Conservation (phyloP, 2,329 filamentous ascomycete species). For the Monilinia polystroma region DNA sequence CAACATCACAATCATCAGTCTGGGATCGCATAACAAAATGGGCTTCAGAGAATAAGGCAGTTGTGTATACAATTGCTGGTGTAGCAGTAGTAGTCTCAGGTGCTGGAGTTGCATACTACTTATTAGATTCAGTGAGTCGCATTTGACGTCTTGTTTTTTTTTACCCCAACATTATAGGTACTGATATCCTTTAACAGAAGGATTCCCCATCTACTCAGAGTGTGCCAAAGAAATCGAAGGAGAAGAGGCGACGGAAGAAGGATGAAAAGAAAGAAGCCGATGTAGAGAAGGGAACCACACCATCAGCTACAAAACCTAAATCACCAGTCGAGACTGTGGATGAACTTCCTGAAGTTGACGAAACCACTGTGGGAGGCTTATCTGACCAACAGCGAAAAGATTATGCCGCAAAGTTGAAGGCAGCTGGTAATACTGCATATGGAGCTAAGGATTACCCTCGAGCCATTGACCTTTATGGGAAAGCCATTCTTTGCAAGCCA, state of each 20-base stretch:
- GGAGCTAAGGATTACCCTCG: constrained; percentile 89
- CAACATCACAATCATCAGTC: constrained; percentile 39
- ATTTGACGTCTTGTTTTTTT: constrained; percentile 20
- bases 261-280: constrained; percentile 73
- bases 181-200: constrained; percentile 32
- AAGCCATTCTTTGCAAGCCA: constrained; percentile 94
- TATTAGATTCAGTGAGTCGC: constrained; percentile 58
- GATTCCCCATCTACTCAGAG: constrained; percentile 41
- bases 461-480: constrained; percentile 92
- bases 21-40: constrained; percentile 91
- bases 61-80: constrained; percentile 94
- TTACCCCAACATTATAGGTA: constrained; percentile 22
- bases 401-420: constrained; percentile 89
- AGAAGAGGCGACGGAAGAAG: constrained; percentile 85
- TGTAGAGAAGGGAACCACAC: constrained; percentile 57
- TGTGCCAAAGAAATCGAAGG: constrained; percentile 69
- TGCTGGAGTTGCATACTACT: constrained; percentile 90
- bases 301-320: constrained; percentile 46
- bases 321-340: constrained; percentile 58
- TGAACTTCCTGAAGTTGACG: constrained; percentile 67
- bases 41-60: constrained; percentile 92
- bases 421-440: constrained; percentile 93
- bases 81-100: constrained; percentile 89
- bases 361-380: constrained; percentile 52
- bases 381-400: constrained; percentile 72